phyloP scores from a whole-genome alignment of 2,329 filamentous ascomycete species.

The Paecilomyces niveus region DNA sequence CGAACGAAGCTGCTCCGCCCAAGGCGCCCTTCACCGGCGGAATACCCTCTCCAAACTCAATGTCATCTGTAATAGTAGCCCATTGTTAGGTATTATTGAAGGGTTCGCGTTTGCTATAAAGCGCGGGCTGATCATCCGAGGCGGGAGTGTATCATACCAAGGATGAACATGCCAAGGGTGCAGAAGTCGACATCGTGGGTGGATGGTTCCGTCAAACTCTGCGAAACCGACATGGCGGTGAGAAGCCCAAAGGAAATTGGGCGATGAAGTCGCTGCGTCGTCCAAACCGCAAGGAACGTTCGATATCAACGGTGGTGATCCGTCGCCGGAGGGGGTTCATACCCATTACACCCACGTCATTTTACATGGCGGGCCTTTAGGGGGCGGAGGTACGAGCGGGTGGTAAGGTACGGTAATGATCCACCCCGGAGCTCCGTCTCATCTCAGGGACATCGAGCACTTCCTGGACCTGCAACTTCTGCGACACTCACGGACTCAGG shows the following conservation, averaged over 20 bases:
- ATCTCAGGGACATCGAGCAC: conserved; percentile 16
- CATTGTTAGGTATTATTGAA: background rate
- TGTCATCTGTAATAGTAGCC: conserved; percentile 62
- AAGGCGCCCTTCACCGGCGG: conserved; percentile 66
- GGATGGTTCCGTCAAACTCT: background rate
- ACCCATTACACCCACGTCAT: conserved; percentile 14
- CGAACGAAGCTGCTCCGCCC: conserved; percentile 84
- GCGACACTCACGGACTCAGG: background rate
- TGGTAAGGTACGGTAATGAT: conserved; percentile 11
- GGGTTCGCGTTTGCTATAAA: background rate
- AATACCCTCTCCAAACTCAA: conserved; percentile 69
- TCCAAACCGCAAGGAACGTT: background rate
- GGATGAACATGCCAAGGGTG: conserved; percentile 58
- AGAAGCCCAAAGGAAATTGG: background rate
- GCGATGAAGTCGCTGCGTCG: background rate
- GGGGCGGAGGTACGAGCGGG: background rate
- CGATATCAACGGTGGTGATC: background rate
- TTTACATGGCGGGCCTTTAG: background rate
- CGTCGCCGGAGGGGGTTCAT: conserved; percentile 7
- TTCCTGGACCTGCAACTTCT: conserved; percentile 6
- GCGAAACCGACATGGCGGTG: conserved; percentile 11
- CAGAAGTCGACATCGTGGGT: conserved; percentile 46
- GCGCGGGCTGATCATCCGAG: conserved; percentile 2
- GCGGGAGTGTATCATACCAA: conserved; percentile 37
- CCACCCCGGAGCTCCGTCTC: conserved; percentile 11